These are phyloP conservation scores for Candida easanensis DNA, from an alignment of 805 yeast genomes.

Conservation along the genomic window DNA sequence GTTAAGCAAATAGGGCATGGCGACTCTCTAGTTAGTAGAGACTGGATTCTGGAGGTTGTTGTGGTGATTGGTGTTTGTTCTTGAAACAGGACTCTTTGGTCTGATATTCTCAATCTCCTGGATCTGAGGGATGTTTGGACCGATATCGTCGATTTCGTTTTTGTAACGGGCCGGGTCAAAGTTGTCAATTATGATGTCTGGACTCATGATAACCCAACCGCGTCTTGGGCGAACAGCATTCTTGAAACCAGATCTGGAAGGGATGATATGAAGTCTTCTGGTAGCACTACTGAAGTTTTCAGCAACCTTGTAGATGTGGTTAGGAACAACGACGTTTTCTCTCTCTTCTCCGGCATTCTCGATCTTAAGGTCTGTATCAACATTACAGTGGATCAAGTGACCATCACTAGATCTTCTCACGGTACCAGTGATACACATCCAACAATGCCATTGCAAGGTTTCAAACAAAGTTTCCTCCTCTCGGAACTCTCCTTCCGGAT, in stretches of 20 bases:
- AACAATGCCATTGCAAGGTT: conserved; percentile 91
- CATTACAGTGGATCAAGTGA: conserved; percentile 85
- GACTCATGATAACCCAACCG: conserved; percentile 91
- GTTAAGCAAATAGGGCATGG: neutral
- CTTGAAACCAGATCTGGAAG: conserved; percentile 63
- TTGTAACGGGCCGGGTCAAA: conserved; percentile 50
- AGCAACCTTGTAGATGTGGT: conserved; percentile 72
- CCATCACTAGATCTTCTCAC: conserved; percentile 82
- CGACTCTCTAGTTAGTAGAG: neutral
- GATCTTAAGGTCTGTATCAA: conserved; percentile 83
- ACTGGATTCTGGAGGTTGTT: neutral
- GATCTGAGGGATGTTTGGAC: conserved; percentile 60
- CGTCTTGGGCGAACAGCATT: conserved; percentile 64
- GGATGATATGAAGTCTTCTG: conserved; percentile 81
- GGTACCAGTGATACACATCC: conserved; percentile 97
- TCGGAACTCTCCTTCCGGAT: conserved; percentile 49
- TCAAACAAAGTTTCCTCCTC: conserved; percentile 52
- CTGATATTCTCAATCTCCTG: conserved; percentile 75
- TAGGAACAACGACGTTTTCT: conserved; percentile 58
- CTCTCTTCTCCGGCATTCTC: conserved; percentile 42
- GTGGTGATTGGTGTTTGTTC: conserved; percentile 5
- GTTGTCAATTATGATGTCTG: conserved; percentile 75
- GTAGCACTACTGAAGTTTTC: conserved; percentile 87
- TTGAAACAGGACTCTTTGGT: conserved; percentile 71
- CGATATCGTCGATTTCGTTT: conserved; percentile 41